These are phyloP conservation scores for Geotrichum siamense DNA, from an alignment of 1,139 yeast genomes.

Conservation along the genomic window DNA sequence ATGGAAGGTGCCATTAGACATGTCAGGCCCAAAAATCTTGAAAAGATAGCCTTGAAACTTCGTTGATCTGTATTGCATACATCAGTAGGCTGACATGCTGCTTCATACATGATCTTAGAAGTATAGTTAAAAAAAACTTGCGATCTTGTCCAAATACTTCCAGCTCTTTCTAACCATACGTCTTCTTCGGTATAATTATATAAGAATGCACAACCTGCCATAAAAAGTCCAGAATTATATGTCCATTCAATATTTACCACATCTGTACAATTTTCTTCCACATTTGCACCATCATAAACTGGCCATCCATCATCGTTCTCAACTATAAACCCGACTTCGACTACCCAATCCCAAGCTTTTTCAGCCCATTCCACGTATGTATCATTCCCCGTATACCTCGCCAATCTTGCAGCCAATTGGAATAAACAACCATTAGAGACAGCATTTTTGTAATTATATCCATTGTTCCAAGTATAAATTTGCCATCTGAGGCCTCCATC, in stretches of 20 bases:
- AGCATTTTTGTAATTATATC: conserved; percentile 85
- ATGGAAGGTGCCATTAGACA: conserved; percentile 13
- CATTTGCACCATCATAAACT: conserved; percentile 75
- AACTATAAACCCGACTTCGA: conserved; percentile 48
- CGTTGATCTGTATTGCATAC: conserved; percentile 83
- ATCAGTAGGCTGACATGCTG: conserved; percentile 61
- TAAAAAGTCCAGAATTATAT: conserved; percentile 77
- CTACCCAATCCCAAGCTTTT: conserved; percentile 76
- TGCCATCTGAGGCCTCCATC: conserved; percentile 95
- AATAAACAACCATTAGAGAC: conserved; percentile 87
- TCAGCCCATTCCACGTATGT: conserved; percentile 77
- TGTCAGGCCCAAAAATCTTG: conserved; percentile 64
- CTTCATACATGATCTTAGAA: conserved; percentile 58
- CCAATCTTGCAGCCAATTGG: conserved; percentile 80
- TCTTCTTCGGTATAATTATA: conserved; percentile 65
- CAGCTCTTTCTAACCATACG: conserved; percentile 54
- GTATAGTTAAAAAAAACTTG: conserved; percentile 50
- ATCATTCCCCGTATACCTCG: conserved; percentile 68
- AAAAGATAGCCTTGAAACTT: conserved; percentile 74
- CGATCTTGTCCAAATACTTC: conserved; percentile 39
- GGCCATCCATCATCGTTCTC: conserved; percentile 36
- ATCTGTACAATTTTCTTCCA: conserved; percentile 55
- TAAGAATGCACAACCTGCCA: conserved; percentile 76
- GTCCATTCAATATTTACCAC: conserved; percentile 68
- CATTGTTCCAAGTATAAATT: conserved; percentile 89